Conservation (phyloP, 2,329 filamentous ascomycete genomes). For the Fusarium siculi region DNA sequence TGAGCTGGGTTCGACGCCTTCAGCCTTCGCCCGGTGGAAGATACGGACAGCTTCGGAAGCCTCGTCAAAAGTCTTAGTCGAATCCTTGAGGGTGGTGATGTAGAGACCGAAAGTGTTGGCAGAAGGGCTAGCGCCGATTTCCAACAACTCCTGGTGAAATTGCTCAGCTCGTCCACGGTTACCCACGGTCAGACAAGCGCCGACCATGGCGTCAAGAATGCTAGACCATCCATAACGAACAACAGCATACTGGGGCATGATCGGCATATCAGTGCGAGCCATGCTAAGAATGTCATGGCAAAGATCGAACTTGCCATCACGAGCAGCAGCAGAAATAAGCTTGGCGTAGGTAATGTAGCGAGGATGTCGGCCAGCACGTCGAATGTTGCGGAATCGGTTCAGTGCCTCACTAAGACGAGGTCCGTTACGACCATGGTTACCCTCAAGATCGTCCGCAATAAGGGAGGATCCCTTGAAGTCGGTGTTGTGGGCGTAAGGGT, state of each 20-base stretch:
- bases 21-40: constrained; percentile 91
- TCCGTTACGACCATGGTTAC: constrained; percentile 76
- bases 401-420: constrained; percentile 83
- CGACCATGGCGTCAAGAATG: constrained; percentile 96
- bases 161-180: constrained; percentile 83
- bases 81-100: constrained; percentile 99
- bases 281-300: constrained; percentile 89
- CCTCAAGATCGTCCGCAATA: constrained; percentile 91
- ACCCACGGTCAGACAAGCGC: constrained; percentile 85
- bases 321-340: constrained; percentile 89
- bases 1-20: constrained; percentile 94
- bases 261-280: constrained; percentile 88
- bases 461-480: constrained; percentile 93
- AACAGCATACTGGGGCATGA: constrained; percentile 83
- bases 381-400: constrained; percentile 89
- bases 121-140: constrained; percentile 90
- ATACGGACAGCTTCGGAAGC: constrained; percentile 97
- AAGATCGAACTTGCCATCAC: constrained; percentile 82
- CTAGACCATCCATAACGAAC: constrained; percentile 97
- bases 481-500: constrained; percentile 89
- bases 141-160: constrained; percentile 90
- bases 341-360: constrained; percentile 98
- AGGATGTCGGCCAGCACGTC: constrained; percentile 88
- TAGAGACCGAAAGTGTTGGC: constrained; percentile 98
- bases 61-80: constrained; percentile 96